Percentiles rank a stretch among this genome's conserved stretches.
phyloP scores from a whole-genome alignment of 306 rosid species.

The Trichosanthes cucumerina region DNA sequence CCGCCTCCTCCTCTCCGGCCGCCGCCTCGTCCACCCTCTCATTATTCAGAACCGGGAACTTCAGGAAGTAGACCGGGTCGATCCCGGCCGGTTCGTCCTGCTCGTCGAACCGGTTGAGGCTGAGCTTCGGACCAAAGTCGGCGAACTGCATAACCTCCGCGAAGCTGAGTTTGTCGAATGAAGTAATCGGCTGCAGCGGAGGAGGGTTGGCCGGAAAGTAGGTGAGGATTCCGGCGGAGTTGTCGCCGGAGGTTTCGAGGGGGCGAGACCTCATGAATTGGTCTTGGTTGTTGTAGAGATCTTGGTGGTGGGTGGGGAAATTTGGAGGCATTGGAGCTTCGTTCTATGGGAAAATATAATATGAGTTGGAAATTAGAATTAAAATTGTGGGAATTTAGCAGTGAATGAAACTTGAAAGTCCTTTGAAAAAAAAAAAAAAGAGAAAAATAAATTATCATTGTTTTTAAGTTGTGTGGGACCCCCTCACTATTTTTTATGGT shows the following conservation, averaged over 20 bases:
- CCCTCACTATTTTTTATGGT: neutral
- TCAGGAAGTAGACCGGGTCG: constrained; percentile 78
- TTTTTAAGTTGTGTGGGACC: neutral
- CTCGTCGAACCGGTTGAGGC: constrained; percentile 25
- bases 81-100: constrained; percentile 23
- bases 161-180: constrained; percentile 60
- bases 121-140: constrained; percentile 79
- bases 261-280: constrained; percentile 37
- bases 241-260: constrained; percentile 27
- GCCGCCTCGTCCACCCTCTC: constrained; percentile 17
- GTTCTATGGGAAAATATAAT: constrained; percentile 21
- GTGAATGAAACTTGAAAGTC: too few relatives aligned
- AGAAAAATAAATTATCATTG: constrained; percentile 10
- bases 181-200: constrained; percentile 26
- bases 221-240: constrained; percentile 21
- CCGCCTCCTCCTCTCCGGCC: constrained; percentile 12
- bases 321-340: constrained; percentile 39
- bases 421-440: neutral
- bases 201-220: constrained; percentile 34
- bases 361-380: neutral
- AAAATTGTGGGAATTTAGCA: neutral
- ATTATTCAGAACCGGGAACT: constrained; percentile 74
- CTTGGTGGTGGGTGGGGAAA: constrained; percentile 28
- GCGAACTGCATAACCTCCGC: constrained; percentile 95
- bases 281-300: constrained; percentile 30